Conservation (phyloP, 345 rosid genomes). For the Conringia planisiliqua region DNA sequence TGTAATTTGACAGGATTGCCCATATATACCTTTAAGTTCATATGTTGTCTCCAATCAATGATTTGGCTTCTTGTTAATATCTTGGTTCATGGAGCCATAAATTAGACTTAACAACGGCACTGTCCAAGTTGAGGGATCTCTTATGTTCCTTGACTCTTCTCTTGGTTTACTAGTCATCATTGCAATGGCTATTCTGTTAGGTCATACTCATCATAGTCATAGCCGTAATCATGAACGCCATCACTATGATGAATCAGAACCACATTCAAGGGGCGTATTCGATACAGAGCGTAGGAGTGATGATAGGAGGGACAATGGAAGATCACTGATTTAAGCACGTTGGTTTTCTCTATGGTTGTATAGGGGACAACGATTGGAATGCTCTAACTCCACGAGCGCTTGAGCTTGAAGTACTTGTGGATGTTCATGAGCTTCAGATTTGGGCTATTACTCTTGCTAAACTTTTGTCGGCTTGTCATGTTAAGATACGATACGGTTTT, state of each 20-base stretch:
- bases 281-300: slow-evolving; percentile 63
- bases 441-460: slow-evolving; percentile 63
- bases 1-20: too few species aligned
- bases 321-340: slow-evolving; percentile 53
- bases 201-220: slow-evolving; percentile 13
- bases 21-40: too few species aligned
- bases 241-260: slow-evolving; percentile 27
- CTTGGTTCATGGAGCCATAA: slow-evolving; percentile 55
- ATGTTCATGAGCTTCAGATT: slow-evolving; percentile 59
- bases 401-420: slow-evolving; percentile 43
- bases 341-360: slow-evolving; percentile 48
- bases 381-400: slow-evolving; percentile 5
- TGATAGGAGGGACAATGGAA: slow-evolving; percentile 66
- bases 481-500: slow-evolving; percentile 43
- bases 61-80: slow-evolving; percentile 67
- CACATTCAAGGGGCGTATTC: slow-evolving; percentile 54
- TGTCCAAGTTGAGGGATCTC: not conserved
- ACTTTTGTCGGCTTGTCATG: slow-evolving; percentile 57
- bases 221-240: slow-evolving; percentile 22
- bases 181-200: not conserved
- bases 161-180: not conserved
- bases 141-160: not conserved
- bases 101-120: slow-evolving; percentile 27
- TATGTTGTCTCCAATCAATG: slow-evolving; percentile 45
- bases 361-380: slow-evolving; percentile 43